Percentiles rank a stretch among this genome's conserved stretches.
These are phyloP conservation scores for Wickerhamiella dianesei DNA, from an alignment of 805 yeast species.

Conservation along the genomic window DNA sequence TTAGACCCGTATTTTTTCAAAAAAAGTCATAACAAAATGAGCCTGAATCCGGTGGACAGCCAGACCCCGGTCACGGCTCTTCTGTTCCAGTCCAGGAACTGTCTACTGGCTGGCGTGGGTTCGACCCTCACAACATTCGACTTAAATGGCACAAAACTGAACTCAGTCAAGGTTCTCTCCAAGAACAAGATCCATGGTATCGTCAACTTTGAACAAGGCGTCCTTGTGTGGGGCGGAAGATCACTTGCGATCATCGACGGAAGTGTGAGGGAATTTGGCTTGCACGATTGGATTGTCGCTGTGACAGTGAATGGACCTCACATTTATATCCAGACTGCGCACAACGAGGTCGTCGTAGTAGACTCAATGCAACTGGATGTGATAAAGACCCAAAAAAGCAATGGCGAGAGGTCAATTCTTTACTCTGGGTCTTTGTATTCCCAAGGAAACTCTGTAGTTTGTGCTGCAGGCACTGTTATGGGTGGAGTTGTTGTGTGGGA, in stretches of 20 bases:
- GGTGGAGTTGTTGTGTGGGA: constrained; percentile 74
- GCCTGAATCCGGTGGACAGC: constrained; percentile 1
- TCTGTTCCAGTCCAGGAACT: constrained; percentile 27
- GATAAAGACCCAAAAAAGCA: constrained; percentile 29
- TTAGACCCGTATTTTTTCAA: background rate
- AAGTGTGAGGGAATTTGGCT: constrained; percentile 22
- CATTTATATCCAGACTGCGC: constrained; percentile 58
- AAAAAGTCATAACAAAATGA: background rate
- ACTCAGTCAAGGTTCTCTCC: constrained; percentile 37
- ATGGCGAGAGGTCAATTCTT: constrained; percentile 61
- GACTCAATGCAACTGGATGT: constrained; percentile 23
- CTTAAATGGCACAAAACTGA: constrained; percentile 29
- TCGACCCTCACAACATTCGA: constrained; percentile 46
- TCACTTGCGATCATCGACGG: constrained; percentile 32
- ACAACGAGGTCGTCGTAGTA: constrained; percentile 45
- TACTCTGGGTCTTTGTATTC: constrained; percentile 70
- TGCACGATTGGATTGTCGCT: constrained; percentile 71
- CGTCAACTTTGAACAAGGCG: constrained; percentile 25
- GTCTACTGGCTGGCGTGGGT: constrained; percentile 57
- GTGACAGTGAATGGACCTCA: constrained; percentile 35
- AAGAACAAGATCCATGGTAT: constrained; percentile 79
- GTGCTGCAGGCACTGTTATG: constrained; percentile 91
- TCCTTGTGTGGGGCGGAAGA: constrained; percentile 55
- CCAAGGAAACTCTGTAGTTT: constrained; percentile 30
- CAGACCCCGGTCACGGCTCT: constrained; percentile 56